phyloP scores from a whole-genome alignment of 2,329 filamentous ascomycete genomes.

The Biscogniauxia mediterranea region DNA sequence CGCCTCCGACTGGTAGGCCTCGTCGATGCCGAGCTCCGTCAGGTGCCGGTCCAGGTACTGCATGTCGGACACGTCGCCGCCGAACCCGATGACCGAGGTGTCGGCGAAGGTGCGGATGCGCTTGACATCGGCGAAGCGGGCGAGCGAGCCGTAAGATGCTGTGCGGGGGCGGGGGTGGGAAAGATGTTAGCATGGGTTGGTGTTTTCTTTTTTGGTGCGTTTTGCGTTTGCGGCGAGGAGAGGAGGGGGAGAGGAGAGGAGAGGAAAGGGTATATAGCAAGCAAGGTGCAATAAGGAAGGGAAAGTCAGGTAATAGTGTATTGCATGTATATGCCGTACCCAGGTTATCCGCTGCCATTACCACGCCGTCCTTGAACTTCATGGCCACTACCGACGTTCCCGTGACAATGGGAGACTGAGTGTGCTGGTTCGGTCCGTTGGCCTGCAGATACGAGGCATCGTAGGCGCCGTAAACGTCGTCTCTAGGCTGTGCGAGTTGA shows the following conservation, averaged over 20 bases:
- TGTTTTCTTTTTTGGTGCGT: not conserved
- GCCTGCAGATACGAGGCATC: constrained; percentile 79
- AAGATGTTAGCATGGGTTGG: constrained; percentile 9
- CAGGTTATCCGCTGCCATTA: constrained; percentile 95
- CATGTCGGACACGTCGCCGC: constrained; percentile 98
- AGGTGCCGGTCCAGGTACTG: constrained; percentile 95
- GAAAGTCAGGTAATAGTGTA: no score
- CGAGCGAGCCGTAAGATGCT: constrained; percentile 97
- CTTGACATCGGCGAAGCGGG: constrained; percentile 95
- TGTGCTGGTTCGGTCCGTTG: constrained; percentile 74
- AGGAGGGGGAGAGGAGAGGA: not conserved
- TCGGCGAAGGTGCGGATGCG: constrained; percentile 87
- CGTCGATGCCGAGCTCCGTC: constrained; percentile 78
- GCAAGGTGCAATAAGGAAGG: no score
- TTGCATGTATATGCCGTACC: constrained; percentile 60
- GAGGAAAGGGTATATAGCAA: no score
- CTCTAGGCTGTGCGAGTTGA: constrained; percentile 68
- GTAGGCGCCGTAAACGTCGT: constrained; percentile 95
- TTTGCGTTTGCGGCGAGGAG: not conserved
- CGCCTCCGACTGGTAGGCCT: constrained; percentile 67
- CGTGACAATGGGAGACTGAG: constrained; percentile 89
- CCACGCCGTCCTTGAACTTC: constrained; percentile 95
- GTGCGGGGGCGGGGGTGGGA: constrained; percentile 6
- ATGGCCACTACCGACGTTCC: constrained; percentile 93
- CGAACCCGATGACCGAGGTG: constrained; percentile 84